A percentile compares a stretch with the other conserved stretches of the same genome.
Evolutionary conservation across 345 rosid genomes (phyloP).

Genomic region (Noccaea caerulescens): DNA sequence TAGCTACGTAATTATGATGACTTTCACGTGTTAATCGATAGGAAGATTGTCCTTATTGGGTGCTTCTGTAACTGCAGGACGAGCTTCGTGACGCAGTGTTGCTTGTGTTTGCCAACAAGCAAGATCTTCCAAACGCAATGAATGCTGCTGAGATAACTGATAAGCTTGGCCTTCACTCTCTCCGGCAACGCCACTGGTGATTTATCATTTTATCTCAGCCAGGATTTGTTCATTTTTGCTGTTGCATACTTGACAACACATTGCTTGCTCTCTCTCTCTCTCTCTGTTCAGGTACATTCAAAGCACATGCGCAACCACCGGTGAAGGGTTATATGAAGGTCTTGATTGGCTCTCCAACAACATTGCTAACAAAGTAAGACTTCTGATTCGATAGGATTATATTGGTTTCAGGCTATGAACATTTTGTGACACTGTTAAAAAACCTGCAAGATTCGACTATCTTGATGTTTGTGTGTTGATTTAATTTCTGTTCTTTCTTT

Average conservation of each 20-base stretch:
- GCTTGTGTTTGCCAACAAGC: slow-evolving; percentile 74
- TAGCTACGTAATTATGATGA: neutral
- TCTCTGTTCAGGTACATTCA: slow-evolving; percentile 37
- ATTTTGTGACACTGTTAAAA: neutral
- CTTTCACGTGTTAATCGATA: neutral
- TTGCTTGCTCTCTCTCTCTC: slow-evolving; percentile 14
- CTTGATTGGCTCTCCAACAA: slow-evolving; percentile 49
- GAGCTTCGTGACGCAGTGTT: slow-evolving; percentile 67
- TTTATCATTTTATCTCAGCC: neutral
- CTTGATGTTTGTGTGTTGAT: neutral
- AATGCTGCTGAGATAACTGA: slow-evolving; percentile 75
- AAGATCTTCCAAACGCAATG: slow-evolving; percentile 75
- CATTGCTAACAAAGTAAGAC: slow-evolving; percentile 46
- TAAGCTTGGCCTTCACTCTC: slow-evolving; percentile 71
- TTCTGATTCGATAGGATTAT: slow-evolving; percentile 17
- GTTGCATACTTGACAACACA: slow-evolving; percentile 5
- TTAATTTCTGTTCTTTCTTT: slow-evolving; percentile 11
- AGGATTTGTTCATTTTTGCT: slow-evolving; percentile 7
- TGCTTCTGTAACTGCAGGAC: slow-evolving; percentile 47
- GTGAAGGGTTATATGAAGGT: slow-evolving; percentile 47
- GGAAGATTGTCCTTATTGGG: neutral
- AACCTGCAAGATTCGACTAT: too few relatives aligned
- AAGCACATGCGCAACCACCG: slow-evolving; percentile 45
- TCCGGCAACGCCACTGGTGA: slow-evolving; percentile 70
- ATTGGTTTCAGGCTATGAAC: slow-evolving; percentile 1